These are phyloP conservation scores for Aspergillus sclerotioniger DNA, from an alignment of 495 filamentous ascomycete species.

Conservation along the genomic window DNA sequence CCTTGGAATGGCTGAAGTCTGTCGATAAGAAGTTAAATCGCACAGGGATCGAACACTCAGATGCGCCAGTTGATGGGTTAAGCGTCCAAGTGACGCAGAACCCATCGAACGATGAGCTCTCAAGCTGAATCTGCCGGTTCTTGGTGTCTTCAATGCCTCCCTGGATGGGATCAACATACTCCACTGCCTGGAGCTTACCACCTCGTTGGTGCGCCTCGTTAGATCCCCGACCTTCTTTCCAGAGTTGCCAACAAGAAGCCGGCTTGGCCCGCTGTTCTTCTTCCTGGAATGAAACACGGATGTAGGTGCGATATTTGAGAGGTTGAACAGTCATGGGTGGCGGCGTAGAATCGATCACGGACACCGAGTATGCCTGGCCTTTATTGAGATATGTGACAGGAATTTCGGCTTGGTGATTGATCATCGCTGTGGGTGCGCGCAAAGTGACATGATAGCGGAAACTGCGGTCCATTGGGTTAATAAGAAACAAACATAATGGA, in stretches of 20 bases:
- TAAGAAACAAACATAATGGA: slow-evolving; percentile 5
- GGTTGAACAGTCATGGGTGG: slow-evolving; percentile 44
- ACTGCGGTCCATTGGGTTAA: slow-evolving; percentile 41
- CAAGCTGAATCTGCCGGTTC: slow-evolving; percentile 72
- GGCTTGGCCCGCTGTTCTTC: slow-evolving; percentile 83
- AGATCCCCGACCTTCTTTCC: slow-evolving; percentile 89
- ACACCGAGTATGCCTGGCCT: slow-evolving; percentile 84
- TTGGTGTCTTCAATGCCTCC: slow-evolving; percentile 66
- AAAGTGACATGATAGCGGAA: slow-evolving; percentile 90
- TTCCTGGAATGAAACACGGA: slow-evolving; percentile 93
- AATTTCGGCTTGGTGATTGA: slow-evolving; percentile 80
- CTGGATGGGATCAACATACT: slow-evolving; percentile 80
- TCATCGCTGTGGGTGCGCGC: slow-evolving; percentile 96
- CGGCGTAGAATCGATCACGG: slow-evolving; percentile 63
- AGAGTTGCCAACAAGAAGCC: slow-evolving; percentile 85
- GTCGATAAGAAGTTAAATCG: slow-evolving; percentile 98
- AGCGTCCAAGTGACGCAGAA: slow-evolving; percentile 89
- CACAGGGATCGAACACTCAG: slow-evolving; percentile 79
- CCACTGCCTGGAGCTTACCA: slow-evolving; percentile 85
- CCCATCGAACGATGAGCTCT: slow-evolving; percentile 82
- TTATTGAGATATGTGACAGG: slow-evolving; percentile 97
- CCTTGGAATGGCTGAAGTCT: slow-evolving; percentile 97
- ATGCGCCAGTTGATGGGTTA: slow-evolving; percentile 50
- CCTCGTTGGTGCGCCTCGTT: slow-evolving; percentile 88
- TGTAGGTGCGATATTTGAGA: slow-evolving; percentile 73